phyloP scores from a whole-genome alignment of 805 yeast species.

The Candida koratica region DNA sequence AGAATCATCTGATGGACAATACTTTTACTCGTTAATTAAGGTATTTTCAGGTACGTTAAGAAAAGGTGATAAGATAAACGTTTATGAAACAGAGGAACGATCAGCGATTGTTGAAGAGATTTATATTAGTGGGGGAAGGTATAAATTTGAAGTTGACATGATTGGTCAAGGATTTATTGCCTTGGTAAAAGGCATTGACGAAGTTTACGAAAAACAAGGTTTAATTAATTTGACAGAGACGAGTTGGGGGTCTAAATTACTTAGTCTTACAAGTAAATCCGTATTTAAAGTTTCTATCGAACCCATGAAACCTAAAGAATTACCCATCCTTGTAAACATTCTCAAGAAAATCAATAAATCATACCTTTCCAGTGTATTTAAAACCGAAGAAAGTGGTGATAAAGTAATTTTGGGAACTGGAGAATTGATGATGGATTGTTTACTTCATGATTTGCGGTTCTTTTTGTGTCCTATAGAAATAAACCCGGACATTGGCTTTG shows the following conservation, averaged over 20 bases:
- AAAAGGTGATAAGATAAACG: slow-evolving; percentile 43
- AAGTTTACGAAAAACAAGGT: slow-evolving; percentile 55
- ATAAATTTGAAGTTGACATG: slow-evolving; percentile 49
- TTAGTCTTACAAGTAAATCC: slow-evolving; percentile 30
- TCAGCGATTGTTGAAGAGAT: slow-evolving; percentile 40
- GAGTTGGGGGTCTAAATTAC: background rate
- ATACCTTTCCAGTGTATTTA: slow-evolving; percentile 64
- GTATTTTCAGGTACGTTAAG: slow-evolving; percentile 58
- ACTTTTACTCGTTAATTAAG: slow-evolving; percentile 56
- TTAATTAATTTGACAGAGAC: slow-evolving; percentile 33
- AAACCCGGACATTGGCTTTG: slow-evolving; percentile 37
- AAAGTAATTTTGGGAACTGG: slow-evolving; percentile 79
- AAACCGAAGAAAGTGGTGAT: slow-evolving; percentile 87
- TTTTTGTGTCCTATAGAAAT: slow-evolving; percentile 41
- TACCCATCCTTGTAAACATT: slow-evolving; percentile 70
- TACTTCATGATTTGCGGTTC: slow-evolving; percentile 69
- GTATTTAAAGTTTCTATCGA: slow-evolving; percentile 80
- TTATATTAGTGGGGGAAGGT: slow-evolving; percentile 66
- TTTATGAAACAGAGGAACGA: slow-evolving; percentile 57
- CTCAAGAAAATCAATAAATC: slow-evolving; percentile 57
- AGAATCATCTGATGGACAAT: slow-evolving; percentile 50
- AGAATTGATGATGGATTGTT: slow-evolving; percentile 80
- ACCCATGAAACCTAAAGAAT: slow-evolving; percentile 73
- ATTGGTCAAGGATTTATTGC: slow-evolving; percentile 68
- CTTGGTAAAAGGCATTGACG: slow-evolving; percentile 60